Base-by-base conservation (phyloP, 2,329 filamentous ascomycete genomes). In the Talaromyces piceae region DNA sequence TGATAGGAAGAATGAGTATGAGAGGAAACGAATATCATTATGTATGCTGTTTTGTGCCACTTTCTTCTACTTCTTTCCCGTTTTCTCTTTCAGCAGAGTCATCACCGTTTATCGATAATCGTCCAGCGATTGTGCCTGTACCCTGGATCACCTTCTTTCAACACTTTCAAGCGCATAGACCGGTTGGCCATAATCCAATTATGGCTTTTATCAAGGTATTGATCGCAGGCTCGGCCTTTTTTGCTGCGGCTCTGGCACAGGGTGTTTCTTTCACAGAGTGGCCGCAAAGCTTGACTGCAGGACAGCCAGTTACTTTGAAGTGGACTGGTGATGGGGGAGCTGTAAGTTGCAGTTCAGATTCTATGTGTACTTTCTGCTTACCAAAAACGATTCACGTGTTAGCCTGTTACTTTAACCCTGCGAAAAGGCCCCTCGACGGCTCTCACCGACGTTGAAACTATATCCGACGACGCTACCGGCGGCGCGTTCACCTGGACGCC, bases 371-470 rank as follows among this genome's bases (percentile, higher is more conserved):
- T 33, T 3, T 18, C 2, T 8, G 5, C 20, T 39, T 23, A n/a
- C 12, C 30, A 22, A 47, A 33, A 25, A n/a, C n/a, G n/a, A n/a
- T n/a, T 33, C 8, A 12, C 22, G n/a, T 20, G 11, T 41, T 27
- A 54, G 67, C 73, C 76, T 5, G 77, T 78, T 31, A 81, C 75
- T 37, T 75, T 84, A 58, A 74, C 73, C 50, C 72, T 84, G 41
- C 73, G 77, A 57, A 72, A 79, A 65, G 81, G 81, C 43, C 53
- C 64, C 16, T 64, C 76, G 2, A 65, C 59, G 49, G 61, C 82
- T 60, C 73, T 84, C 25, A 54, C 73, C 46, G 77, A 76, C 46
- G 63, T 83, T 46, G 62, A 64, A 46, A 70, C 71, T 45, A 59
- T 82, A 48, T 78, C 77, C 56, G 65, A 63, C 33, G 54, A 68